Conservation (phyloP, 768 basidiomycete genomes). For the Xanthoconium stramineum region DNA sequence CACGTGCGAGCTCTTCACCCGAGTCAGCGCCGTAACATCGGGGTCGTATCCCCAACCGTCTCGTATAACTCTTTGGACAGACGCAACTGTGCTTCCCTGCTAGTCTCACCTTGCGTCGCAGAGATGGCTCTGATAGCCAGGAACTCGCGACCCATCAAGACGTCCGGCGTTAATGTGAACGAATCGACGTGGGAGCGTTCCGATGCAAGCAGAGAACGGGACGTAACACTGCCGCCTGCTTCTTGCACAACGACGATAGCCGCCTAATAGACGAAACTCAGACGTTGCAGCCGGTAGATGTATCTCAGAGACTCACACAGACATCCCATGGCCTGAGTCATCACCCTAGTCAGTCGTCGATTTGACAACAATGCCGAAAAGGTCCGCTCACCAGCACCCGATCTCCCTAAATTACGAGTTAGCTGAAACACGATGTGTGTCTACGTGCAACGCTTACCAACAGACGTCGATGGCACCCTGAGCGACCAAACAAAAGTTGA, state of each 20-base stretch:
- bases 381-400: constrained; percentile 54
- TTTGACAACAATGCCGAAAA: not conserved
- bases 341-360: not conserved
- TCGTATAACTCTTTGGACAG: constrained; percentile 84
- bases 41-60: constrained; percentile 63
- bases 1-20: not conserved
- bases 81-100: constrained; percentile 65
- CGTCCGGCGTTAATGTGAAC: constrained; percentile 62
- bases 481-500: constrained; percentile 84
- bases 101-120: constrained; percentile 56
- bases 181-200: constrained; percentile 34
- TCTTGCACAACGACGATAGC: constrained; percentile 88
- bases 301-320: constrained; percentile 43
- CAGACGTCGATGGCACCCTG: constrained; percentile 86
- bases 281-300: not conserved
- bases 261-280: constrained; percentile 40
- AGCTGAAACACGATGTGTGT: not conserved
- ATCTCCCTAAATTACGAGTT: constrained; percentile 58
- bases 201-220: constrained; percentile 44
- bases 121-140: constrained; percentile 69
- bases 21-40: constrained; percentile 32
- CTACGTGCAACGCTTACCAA: constrained; percentile 50
- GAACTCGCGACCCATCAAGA: constrained; percentile 77
- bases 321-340: constrained; percentile 75
- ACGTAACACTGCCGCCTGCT: constrained; percentile 77